Evolutionary conservation across 2,329 filamentous ascomycete genomes (phyloP).

Genomic region (Alternaria triticimaculans): DNA sequence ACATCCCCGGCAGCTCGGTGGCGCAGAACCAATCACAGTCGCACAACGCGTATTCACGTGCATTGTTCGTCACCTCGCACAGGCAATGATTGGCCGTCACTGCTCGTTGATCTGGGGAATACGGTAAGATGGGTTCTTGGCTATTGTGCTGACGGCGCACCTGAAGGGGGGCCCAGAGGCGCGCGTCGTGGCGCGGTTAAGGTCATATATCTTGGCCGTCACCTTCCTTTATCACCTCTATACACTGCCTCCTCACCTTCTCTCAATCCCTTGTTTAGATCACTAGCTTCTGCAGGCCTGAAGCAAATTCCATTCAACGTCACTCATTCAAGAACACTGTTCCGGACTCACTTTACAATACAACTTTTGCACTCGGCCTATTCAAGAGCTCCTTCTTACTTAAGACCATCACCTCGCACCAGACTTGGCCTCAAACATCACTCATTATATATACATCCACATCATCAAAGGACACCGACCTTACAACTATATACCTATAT

Average conservation of each 20-base stretch:
- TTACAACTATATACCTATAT: not conserved
- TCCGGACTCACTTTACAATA: not conserved
- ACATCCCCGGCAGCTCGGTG: conserved; percentile 12
- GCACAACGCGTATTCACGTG: conserved; percentile 18
- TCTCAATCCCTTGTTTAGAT: conserved; percentile 16
- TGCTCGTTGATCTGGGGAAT: not conserved
- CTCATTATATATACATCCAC: not conserved
- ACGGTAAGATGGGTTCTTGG: not conserved
- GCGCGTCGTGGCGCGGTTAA: not conserved
- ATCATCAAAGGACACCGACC: not conserved
- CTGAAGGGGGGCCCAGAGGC: conserved; percentile 8
- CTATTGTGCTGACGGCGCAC: not conserved
- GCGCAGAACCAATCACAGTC: conserved; percentile 24
- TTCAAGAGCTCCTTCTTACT: not conserved
- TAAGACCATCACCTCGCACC: not conserved
- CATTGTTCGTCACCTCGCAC: not conserved
- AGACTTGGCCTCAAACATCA: not conserved
- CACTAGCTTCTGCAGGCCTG: conserved; percentile 19
- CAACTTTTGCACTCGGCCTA: not conserved
- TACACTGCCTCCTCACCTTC: conserved; percentile 21
- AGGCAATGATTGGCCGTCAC: conserved; percentile 19
- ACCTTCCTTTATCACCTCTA: conserved; percentile 1
- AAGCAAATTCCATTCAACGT: conserved; percentile 14
- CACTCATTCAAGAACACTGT: conserved; percentile 10
- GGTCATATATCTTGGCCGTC: conserved; percentile 16